Conservation (phyloP, 192 early-diverging fungal species). For the Kickxella alabastrina region DNA sequence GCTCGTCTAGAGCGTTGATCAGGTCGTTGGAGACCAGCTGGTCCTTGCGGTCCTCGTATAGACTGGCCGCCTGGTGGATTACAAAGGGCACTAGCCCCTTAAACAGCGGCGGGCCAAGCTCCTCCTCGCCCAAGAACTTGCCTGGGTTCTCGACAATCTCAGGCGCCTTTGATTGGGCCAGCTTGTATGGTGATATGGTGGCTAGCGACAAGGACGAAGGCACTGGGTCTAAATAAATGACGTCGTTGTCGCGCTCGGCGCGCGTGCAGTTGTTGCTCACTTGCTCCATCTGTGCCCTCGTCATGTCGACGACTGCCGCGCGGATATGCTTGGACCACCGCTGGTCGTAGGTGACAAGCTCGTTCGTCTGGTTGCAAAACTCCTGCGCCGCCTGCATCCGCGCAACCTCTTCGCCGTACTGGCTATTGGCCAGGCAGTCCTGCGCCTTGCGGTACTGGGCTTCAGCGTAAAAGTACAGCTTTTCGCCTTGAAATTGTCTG, state of each 20-base stretch:
- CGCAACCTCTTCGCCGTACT: slow-evolving; percentile 85
- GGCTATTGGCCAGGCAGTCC: slow-evolving; percentile 67
- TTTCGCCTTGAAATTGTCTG: slow-evolving; percentile 69
- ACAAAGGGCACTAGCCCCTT: slow-evolving; percentile 83
- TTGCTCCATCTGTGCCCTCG: slow-evolving; percentile 44
- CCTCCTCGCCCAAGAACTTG: slow-evolving; percentile 61
- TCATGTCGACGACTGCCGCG: slow-evolving; percentile 24
- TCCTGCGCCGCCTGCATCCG: slow-evolving; percentile 54
- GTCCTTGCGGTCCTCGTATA: slow-evolving; percentile 83
- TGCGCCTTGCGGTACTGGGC: slow-evolving; percentile 74
- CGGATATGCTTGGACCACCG: slow-evolving; percentile 38
- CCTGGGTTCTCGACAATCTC: slow-evolving; percentile 64
- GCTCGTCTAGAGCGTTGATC: slow-evolving; percentile 60
- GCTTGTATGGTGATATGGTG: slow-evolving; percentile 61
- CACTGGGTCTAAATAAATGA: slow-evolving; percentile 81
- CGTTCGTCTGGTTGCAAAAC: slow-evolving; percentile 26
- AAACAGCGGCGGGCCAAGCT: slow-evolving; percentile 75
- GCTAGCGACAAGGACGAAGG: slow-evolving; percentile 59
- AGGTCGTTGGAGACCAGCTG: slow-evolving; percentile 67
- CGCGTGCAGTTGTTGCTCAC: slow-evolving; percentile 52
- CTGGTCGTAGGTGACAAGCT: slow-evolving; percentile 34
- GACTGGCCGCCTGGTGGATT: slow-evolving; percentile 82
- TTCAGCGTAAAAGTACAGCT: slow-evolving; percentile 68
- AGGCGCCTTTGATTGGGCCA: slow-evolving; percentile 65
- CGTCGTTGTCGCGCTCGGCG: slow-evolving; percentile 88